Percentiles rank a stretch among this genome's conserved stretches.
These are phyloP conservation scores for Pythium pectinolyticum DNA, from an alignment of 352 stramenopile species.

Conservation along the genomic window DNA sequence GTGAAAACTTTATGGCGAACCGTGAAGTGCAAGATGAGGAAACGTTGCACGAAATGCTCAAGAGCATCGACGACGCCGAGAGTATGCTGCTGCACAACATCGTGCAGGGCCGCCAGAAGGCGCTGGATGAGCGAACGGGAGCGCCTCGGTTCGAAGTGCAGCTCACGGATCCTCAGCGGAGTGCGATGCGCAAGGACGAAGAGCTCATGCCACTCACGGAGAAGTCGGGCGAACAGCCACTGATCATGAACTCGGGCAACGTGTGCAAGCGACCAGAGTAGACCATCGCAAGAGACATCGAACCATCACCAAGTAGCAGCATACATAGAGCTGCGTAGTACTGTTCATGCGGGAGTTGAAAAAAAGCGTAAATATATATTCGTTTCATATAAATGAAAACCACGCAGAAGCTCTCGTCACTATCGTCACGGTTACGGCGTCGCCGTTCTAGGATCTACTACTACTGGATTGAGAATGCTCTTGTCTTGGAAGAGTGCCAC, in stretches of 20 bases:
- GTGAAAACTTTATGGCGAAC: constrained; percentile 72
- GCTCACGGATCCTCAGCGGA: constrained; percentile 77
- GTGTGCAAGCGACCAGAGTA: constrained; percentile 60
- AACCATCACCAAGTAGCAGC: too few species aligned
- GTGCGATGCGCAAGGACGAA: constrained; percentile 80
- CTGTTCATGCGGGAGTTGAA: too few species aligned
- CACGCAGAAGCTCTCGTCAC: too few species aligned
- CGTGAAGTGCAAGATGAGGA: constrained; percentile 53
- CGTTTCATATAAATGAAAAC: too few species aligned
- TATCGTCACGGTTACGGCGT: too few species aligned
- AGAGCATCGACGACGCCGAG: constrained; percentile 80
- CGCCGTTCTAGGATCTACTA: too few species aligned
- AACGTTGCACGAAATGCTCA: constrained; percentile 58
- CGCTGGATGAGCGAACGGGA: constrained; percentile 26
- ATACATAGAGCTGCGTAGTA: too few species aligned
- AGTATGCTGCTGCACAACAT: constrained; percentile 86
- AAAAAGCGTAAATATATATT: too few species aligned
- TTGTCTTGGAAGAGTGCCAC: too few species aligned
- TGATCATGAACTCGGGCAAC: constrained; percentile 84
- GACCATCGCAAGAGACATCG: background rate
- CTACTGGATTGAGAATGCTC: too few species aligned
- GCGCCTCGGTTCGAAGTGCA: constrained; percentile 66
- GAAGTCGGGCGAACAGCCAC: constrained; percentile 63
- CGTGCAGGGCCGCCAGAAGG: constrained; percentile 70
- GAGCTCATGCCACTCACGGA: constrained; percentile 78